phyloP scores from a whole-genome alignment of 2,329 filamentous ascomycete species.

The Tothia fuscella region DNA sequence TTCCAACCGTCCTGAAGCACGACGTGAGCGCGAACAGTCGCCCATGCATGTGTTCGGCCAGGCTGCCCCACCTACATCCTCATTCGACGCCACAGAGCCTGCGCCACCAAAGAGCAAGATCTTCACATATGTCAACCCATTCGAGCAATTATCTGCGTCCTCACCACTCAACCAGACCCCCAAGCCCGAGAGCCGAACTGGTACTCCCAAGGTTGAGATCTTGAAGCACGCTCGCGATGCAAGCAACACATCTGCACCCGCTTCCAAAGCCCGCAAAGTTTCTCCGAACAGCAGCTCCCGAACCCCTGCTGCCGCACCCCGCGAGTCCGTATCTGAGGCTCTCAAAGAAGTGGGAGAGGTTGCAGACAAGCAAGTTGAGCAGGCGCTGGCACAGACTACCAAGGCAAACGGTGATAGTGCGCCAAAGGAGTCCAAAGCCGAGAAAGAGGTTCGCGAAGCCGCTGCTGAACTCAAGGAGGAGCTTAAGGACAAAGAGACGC shows the following conservation, averaged over 20 bases:
- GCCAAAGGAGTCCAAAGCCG: slow-evolving; percentile 4
- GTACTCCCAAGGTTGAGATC: slow-evolving; percentile 30
- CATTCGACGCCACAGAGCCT: slow-evolving; percentile 19
- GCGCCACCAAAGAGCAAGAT: slow-evolving; percentile 30
- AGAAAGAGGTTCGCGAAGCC: slow-evolving; percentile 12
- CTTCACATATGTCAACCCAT: slow-evolving; percentile 63
- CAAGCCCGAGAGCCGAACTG: slow-evolving; percentile 13
- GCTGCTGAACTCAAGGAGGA: slow-evolving; percentile 22
- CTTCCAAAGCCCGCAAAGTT: slow-evolving; percentile 26
- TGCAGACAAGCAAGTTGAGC: slow-evolving; percentile 49
- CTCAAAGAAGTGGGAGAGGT: slow-evolving; percentile 52
- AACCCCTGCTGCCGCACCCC: slow-evolving; percentile 13
- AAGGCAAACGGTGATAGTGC: slow-evolving; percentile 10
- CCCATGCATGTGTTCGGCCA: slow-evolving; percentile 23
- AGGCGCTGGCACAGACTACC: slow-evolving; percentile 43
- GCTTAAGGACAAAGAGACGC: slow-evolving; percentile 43
- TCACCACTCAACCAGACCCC: slow-evolving; percentile 49
- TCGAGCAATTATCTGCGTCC: slow-evolving; percentile 52
- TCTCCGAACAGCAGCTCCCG: not conserved
- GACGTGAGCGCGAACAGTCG: slow-evolving; percentile 18
- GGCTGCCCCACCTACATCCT: slow-evolving; percentile 12
- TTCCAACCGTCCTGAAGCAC: slow-evolving; percentile 19
- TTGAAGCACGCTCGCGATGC: slow-evolving; percentile 32
- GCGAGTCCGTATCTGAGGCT: slow-evolving; percentile 59
- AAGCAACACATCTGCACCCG: slow-evolving; percentile 16